A percentile compares a stretch with the other conserved stretches of the same genome.
These are phyloP conservation scores for Colletotrichum zoysiae DNA, from an alignment of 2,329 filamentous ascomycete species.

Conservation along the genomic window DNA sequence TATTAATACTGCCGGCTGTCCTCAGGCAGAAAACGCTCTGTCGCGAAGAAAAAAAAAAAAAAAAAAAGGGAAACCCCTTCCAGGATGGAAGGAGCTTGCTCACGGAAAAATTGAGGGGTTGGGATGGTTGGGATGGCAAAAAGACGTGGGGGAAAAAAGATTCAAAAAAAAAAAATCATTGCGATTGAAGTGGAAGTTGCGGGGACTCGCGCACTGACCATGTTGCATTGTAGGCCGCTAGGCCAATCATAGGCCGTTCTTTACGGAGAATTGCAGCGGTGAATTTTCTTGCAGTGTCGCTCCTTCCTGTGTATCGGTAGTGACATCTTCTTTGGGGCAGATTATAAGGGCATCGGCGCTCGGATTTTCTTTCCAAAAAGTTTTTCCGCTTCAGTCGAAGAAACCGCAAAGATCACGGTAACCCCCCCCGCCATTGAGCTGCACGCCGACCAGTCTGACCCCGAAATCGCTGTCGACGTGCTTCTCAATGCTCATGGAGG, in stretches of 20 bases:
- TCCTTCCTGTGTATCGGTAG: conserved; percentile 55
- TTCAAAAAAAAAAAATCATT: conserved; percentile 26
- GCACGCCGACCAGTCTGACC: conserved; percentile 18
- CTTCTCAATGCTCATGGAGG: conserved; percentile 41
- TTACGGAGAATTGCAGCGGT: conserved; percentile 35
- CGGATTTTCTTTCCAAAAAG: conserved; percentile 55
- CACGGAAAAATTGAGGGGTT: conserved; percentile 37
- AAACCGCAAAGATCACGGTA: conserved; percentile 29
- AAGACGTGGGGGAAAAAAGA: no score
- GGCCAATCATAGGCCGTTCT: conserved; percentile 11
- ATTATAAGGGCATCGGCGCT: conserved; percentile 55
- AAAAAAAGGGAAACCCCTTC: not conserved
- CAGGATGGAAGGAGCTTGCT: not conserved
- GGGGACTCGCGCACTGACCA: conserved; percentile 23
- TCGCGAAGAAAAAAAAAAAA: not conserved
- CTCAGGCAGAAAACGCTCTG: conserved; percentile 1
- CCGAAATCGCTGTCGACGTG: conserved; percentile 35
- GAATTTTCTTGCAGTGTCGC: conserved; percentile 53
- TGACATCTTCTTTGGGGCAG: conserved; percentile 54
- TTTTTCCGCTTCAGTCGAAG: conserved; percentile 53
- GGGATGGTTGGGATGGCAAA: conserved; percentile 31
- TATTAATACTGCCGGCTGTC: not conserved
- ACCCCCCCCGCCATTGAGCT: conserved; percentile 30
- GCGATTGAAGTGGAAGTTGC: conserved; percentile 35
- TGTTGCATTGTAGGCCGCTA: not conserved